Conservation (phyloP, 2,329 filamentous ascomycete species). For the Ophiosphaerella korrae region DNA sequence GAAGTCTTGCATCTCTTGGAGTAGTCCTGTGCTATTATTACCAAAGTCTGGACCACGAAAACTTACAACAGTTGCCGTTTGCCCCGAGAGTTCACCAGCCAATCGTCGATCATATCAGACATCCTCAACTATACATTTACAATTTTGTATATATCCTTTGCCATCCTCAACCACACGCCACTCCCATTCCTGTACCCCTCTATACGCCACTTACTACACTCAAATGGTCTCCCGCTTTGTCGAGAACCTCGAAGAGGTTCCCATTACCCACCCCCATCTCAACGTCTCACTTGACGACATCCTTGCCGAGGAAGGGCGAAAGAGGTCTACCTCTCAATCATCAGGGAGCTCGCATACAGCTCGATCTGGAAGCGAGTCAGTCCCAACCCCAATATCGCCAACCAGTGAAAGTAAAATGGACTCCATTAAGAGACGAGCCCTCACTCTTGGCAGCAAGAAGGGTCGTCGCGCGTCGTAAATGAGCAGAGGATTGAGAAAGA, state of each 20-base stretch:
- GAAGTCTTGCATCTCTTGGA: background rate
- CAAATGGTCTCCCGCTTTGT: conserved; percentile 46
- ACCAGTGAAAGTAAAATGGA: conserved; percentile 34
- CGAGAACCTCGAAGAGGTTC: conserved; percentile 46
- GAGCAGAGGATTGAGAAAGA: background rate
- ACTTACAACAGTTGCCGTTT: background rate
- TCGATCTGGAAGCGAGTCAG: conserved; percentile 29
- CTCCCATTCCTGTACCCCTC: background rate
- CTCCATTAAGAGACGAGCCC: conserved; percentile 29
- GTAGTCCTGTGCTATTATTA: conserved; percentile 2
- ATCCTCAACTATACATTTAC: conserved; percentile 12
- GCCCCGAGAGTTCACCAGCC: background rate
- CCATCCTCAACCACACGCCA: background rate
- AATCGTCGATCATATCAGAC: conserved; percentile 10
- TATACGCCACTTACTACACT: conserved; percentile 3
- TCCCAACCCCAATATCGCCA: conserved; percentile 31
- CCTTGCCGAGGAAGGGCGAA: conserved; percentile 44
- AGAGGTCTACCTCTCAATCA: conserved; percentile 40
- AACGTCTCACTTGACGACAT: conserved; percentile 49
- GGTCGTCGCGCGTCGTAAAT: conserved; percentile 28
- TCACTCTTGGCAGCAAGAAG: conserved; percentile 43
- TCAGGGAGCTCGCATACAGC: conserved; percentile 33
- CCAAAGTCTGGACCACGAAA: conserved; percentile 8
- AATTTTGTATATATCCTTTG: conserved; percentile 16
- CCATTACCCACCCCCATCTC: conserved; percentile 45